Conservation (phyloP, 805 yeast genomes). For the Wickerhamiella brachini region DNA sequence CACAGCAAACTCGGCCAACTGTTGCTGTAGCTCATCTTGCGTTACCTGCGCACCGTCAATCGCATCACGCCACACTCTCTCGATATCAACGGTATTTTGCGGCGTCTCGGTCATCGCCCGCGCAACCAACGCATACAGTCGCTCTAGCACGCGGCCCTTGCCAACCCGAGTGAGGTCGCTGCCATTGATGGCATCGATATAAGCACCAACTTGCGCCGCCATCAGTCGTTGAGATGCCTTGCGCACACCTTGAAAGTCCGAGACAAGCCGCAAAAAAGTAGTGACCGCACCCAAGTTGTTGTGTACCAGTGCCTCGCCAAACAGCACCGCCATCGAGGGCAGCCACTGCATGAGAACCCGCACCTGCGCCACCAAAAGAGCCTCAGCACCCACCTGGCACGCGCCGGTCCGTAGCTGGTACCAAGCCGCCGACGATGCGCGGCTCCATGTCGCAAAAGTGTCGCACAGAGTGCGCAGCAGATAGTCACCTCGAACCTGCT, state of each 20-base stretch:
- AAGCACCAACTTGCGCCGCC: not conserved
- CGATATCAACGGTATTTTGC: not conserved
- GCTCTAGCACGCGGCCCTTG: not conserved
- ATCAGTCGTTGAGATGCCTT: not conserved
- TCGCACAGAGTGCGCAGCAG: not conserved
- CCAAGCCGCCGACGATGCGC: not conserved
- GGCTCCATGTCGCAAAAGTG: not conserved
- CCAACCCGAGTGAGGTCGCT: not conserved
- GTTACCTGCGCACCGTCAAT: not conserved
- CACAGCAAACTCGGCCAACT: not conserved
- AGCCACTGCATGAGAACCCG: not conserved
- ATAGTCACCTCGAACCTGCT: not conserved
- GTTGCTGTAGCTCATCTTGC: not conserved
- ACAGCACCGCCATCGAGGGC: not conserved
- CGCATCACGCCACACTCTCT: not conserved
- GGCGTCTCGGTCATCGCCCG: not conserved
- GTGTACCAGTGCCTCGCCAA: not conserved
- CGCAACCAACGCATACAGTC: not conserved
- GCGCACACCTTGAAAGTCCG: not conserved
- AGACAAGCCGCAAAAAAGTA: not conserved
- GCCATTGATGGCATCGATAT: not conserved
- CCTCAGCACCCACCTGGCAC: not conserved
- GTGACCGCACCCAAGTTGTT: not conserved
- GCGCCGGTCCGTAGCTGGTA: not conserved
- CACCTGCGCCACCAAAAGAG: not conserved